A percentile compares a stretch with the other conserved stretches of the same genome.
These are phyloP conservation scores for Hemerocallis citrina DNA, from an alignment of 106 monocot genomes.

Conservation along the genomic window DNA sequence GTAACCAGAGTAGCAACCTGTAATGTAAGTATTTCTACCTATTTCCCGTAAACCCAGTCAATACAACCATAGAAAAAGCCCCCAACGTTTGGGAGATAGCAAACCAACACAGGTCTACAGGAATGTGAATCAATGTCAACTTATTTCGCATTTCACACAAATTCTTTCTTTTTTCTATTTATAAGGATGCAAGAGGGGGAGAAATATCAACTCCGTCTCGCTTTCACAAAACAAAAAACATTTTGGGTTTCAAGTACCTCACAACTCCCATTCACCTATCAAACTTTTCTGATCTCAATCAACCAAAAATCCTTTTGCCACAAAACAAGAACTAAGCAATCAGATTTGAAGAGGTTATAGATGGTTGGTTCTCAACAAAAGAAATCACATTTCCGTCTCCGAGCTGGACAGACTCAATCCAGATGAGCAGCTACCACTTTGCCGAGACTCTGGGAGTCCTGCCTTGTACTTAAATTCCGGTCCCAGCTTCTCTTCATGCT, in stretches of 20 bases:
- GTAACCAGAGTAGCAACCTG: neutral
- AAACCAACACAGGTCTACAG: neutral
- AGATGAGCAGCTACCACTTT: no score
- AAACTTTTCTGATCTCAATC: neutral
- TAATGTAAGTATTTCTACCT: no score
- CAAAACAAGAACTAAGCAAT: no score
- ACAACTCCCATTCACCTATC: neutral
- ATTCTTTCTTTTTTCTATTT: no score
- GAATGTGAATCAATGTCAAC: neutral
- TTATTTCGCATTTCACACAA: conserved; percentile 4
- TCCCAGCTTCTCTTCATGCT: neutral
- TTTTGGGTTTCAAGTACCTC: neutral
- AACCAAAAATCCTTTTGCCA: no score
- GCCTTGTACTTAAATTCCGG: neutral
- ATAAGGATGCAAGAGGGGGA: conserved; percentile 3
- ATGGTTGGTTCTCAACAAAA: neutral
- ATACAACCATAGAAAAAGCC: neutral
- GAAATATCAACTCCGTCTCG: neutral
- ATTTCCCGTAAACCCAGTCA: neutral
- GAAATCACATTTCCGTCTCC: neutral
- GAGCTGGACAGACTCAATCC: neutral
- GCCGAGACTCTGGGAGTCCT: neutral
- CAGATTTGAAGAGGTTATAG: no score
- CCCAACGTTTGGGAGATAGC: neutral
- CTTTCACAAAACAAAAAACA: no score